phyloP scores from a whole-genome alignment of 192 early-diverging fungal genomes.

The Podila epigama region DNA sequence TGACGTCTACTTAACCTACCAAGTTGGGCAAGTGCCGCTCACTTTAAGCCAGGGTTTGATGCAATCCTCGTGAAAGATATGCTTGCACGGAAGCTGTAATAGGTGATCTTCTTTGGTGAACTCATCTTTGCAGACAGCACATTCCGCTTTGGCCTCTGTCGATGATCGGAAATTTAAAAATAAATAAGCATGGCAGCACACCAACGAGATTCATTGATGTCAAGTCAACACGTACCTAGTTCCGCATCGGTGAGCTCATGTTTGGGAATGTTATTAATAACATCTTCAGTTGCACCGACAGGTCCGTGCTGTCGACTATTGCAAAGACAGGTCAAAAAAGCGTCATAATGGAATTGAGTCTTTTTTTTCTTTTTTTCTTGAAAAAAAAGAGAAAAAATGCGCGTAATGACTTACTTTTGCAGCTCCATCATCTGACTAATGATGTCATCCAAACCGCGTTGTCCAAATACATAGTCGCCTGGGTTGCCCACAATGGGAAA shows the following conservation, averaged over 20 bases:
- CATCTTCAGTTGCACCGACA: constrained; percentile 78
- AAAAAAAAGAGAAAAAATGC: not conserved
- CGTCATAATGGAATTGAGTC: too few relatives aligned
- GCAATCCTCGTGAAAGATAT: constrained; percentile 89
- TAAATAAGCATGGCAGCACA: not conserved
- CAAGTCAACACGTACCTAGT: not conserved
- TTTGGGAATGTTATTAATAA: constrained; percentile 68
- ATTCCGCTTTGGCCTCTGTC: constrained; percentile 72
- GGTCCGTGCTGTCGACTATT: constrained; percentile 65
- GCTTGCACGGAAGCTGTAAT: constrained; percentile 81
- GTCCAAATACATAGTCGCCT: constrained; percentile 89
- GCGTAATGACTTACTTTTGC: constrained; percentile 55
- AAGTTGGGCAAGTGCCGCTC: constrained; percentile 94
- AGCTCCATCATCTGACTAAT: constrained; percentile 88
- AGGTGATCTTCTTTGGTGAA: constrained; percentile 73
- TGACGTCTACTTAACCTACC: constrained; percentile 50
- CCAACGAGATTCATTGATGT: not conserved
- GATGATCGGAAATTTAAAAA: not conserved
- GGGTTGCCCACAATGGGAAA: constrained; percentile 55
- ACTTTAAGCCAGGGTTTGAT: constrained; percentile 93
- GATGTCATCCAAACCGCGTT: constrained; percentile 85
- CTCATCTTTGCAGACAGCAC: constrained; percentile 92
- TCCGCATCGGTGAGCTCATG: constrained; percentile 1
- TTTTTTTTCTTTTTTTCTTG: too few relatives aligned
- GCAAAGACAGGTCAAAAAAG: not conserved